Conservation (phyloP, 1,284 basidiomycete genomes). For the Rhodofomes roseus region DNA sequence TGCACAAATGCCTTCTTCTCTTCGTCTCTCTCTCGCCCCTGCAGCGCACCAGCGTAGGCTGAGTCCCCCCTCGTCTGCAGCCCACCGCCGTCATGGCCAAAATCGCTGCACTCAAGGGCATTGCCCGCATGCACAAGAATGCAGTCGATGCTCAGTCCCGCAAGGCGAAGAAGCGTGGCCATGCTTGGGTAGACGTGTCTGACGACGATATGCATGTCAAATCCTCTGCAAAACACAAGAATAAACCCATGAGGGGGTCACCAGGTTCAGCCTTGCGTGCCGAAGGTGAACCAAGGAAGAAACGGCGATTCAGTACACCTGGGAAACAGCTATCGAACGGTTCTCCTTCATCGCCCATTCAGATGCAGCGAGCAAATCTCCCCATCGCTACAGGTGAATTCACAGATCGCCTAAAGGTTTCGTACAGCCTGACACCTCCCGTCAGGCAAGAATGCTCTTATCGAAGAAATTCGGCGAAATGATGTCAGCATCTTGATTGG, state of each 20-base stretch:
- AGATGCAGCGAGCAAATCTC: slow-evolving; percentile 63
- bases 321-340: slow-evolving; percentile 3
- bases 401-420: neutral
- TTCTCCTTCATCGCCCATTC: slow-evolving; percentile 30
- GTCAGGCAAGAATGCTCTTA: slow-evolving; percentile 70
- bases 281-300: slow-evolving; percentile 15
- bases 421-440: neutral
- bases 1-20: neutral
- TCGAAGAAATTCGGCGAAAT: slow-evolving; percentile 71
- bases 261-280: slow-evolving; percentile 10
- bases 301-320: slow-evolving; percentile 9
- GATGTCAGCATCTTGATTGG: slow-evolving; percentile 92
- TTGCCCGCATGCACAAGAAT: slow-evolving; percentile 9
- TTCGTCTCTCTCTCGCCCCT: neutral
- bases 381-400: slow-evolving; percentile 73
- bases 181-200: slow-evolving; percentile 26
- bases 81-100: slow-evolving; percentile 13
- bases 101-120: slow-evolving; percentile 18
- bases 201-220: slow-evolving; percentile 27
- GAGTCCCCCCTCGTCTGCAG: neutral
- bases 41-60: neutral
- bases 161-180: slow-evolving; percentile 17
- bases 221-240: slow-evolving; percentile 9
- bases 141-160: slow-evolving; percentile 9
- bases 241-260: neutral